phyloP scores from a whole-genome alignment of 208 protist species.

The Trypanosoma mega region DNA sequence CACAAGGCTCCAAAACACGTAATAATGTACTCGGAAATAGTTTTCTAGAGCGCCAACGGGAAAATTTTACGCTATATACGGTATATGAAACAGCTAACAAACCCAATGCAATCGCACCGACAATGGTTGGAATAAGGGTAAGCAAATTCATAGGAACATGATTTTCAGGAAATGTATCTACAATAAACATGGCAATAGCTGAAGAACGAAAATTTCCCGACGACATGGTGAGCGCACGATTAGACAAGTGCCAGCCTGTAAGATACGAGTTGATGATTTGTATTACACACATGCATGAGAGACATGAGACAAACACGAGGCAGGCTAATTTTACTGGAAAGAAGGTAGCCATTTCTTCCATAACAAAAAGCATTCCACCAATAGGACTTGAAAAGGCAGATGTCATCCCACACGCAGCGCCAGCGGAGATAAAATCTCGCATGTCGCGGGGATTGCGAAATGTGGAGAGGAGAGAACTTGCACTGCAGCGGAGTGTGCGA shows the following conservation, averaged over 20 bases:
- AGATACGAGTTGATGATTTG: constrained; percentile 65
- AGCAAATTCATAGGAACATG: constrained; percentile 48
- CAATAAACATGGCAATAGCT: constrained; percentile 60
- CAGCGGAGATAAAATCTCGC: constrained; percentile 87
- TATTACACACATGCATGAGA: constrained; percentile 76
- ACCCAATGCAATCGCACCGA: constrained; percentile 57
- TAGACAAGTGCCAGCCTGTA: constrained; percentile 39
- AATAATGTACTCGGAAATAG: constrained; percentile 40
- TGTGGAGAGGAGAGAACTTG: constrained; percentile 45
- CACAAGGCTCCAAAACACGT: constrained; percentile 58
- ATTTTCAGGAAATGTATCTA: constrained; percentile 45
- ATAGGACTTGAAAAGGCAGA: constrained; percentile 90
- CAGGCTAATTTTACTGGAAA: constrained; percentile 77
- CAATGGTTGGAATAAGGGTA: constrained; percentile 60
- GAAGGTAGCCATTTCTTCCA: constrained; percentile 89
- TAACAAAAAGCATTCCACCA: constrained; percentile 88
- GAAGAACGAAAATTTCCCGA: constrained; percentile 36
- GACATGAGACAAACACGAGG: constrained; percentile 81
- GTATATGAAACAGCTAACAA: constrained; percentile 71
- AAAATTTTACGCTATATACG: constrained; percentile 62
- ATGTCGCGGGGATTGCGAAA: constrained; percentile 80
- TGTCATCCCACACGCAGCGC: constrained; percentile 90
- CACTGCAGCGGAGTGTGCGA: constrained; percentile 51
- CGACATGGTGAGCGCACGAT: constrained; percentile 9
- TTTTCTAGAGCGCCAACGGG: constrained; percentile 44